Percentiles rank a stretch among this genome's conserved stretches.
phyloP scores from a whole-genome alignment of 306 rosid genomes.

The Medicago arabica region DNA sequence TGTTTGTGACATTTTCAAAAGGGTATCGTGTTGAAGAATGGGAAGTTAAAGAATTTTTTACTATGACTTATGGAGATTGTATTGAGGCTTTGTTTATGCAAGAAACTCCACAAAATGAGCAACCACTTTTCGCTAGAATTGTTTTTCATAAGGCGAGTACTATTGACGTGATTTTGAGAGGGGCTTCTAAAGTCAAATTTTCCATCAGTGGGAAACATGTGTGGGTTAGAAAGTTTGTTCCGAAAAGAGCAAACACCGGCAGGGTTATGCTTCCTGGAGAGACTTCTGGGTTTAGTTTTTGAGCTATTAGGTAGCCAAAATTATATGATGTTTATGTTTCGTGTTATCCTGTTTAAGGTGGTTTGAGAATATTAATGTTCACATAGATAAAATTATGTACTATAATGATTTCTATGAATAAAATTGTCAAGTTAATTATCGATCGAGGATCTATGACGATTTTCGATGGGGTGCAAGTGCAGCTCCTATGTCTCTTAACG shows the following conservation, averaged over 20 bases:
- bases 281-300: not conserved
- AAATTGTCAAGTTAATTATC: not conserved
- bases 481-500: too few relatives aligned
- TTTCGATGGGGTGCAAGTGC: not conserved
- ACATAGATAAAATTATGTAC: too few relatives aligned
- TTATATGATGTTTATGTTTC: too few relatives aligned
- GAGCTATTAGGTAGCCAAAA: not conserved
- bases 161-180: conserved; percentile 57
- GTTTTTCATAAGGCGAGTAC: conserved; percentile 48
- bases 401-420: not conserved
- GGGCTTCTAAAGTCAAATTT: conserved; percentile 57
- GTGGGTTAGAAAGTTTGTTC: conserved; percentile 73
- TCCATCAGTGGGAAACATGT: conserved; percentile 79
- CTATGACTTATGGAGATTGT: conserved; percentile 52
- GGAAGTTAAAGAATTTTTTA: conserved; percentile 66
- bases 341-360: not conserved
- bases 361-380: not conserved
- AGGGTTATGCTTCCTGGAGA: not conserved
- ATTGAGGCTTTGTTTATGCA: conserved; percentile 71
- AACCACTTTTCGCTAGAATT: conserved; percentile 67
- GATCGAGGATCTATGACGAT: not conserved
- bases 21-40: conserved; percentile 65
- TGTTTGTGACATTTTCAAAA: conserved; percentile 80
- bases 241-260: not conserved
- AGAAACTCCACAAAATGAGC: conserved; percentile 52